Conservation (phyloP, 2,329 filamentous ascomycete genomes). For the Paraconiothyrium sp. region DNA sequence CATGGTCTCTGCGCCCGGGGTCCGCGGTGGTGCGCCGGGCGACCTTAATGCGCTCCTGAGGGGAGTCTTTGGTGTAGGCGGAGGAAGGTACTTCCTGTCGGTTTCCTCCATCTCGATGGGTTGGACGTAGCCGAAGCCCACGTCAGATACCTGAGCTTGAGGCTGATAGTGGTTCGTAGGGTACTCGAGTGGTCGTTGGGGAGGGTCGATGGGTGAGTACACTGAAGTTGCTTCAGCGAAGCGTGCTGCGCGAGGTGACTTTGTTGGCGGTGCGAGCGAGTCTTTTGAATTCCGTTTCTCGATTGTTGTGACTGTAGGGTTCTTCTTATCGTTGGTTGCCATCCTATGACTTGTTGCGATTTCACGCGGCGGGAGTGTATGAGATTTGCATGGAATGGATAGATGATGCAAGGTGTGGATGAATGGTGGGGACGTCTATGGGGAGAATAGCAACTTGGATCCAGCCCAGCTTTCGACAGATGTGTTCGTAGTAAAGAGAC, state of each 20-base stretch:
- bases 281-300: constrained; percentile 53
- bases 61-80: constrained; percentile 77
- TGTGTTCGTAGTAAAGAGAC: constrained; percentile 30
- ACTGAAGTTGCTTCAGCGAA: constrained; percentile 84
- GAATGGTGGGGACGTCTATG: constrained; percentile 39
- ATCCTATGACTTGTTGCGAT: constrained; percentile 52
- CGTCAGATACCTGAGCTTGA: constrained; percentile 79
- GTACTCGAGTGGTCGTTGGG: constrained; percentile 57
- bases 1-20: constrained; percentile 70
- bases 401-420: constrained; percentile 13
- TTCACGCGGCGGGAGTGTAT: constrained; percentile 36
- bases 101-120: constrained; percentile 65
- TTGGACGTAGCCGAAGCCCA: constrained; percentile 90
- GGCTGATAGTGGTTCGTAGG: constrained; percentile 65
- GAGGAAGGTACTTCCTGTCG: constrained; percentile 54
- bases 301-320: constrained; percentile 52
- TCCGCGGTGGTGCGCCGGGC: constrained; percentile 78
- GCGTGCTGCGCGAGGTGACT: constrained; percentile 76
- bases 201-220: constrained; percentile 75
- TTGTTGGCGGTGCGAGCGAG: constrained; percentile 58
- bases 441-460: constrained; percentile 43
- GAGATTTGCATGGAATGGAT: constrained; percentile 45
- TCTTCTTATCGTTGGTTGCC: constrained; percentile 58
- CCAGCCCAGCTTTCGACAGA: constrained; percentile 50
- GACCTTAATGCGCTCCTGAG: constrained; percentile 91